These are phyloP conservation scores for Trypethelium eluteriae DNA, from an alignment of 495 filamentous ascomycete species.

Conservation along the genomic window DNA sequence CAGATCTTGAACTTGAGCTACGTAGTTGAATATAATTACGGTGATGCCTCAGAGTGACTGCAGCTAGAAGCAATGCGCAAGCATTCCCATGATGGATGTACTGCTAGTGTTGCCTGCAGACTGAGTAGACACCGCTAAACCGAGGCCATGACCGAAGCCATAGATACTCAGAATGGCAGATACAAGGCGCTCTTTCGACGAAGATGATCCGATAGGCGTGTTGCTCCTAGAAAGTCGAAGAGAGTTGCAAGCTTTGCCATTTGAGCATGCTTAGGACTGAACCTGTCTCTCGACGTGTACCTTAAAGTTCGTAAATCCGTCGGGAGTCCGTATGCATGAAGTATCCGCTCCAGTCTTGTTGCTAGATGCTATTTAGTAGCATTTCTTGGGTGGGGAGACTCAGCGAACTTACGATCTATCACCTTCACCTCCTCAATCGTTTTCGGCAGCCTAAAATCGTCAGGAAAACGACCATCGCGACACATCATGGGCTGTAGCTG, in stretches of 20 bases:
- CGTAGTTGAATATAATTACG: too few species aligned
- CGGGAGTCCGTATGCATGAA: slow-evolving; percentile 32
- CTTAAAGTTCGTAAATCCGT: slow-evolving; percentile 16
- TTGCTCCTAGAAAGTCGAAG: slow-evolving; percentile 24
- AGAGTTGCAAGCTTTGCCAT: slow-evolving; percentile 15
- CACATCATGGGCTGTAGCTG: slow-evolving; percentile 38
- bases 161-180: neutral
- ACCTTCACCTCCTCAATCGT: slow-evolving; percentile 30
- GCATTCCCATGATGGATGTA: too few species aligned
- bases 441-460: slow-evolving; percentile 27
- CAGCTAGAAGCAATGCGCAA: too few species aligned
- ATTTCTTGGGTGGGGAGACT: neutral
- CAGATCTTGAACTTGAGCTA: too few species aligned
- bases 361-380: slow-evolving; percentile 14
- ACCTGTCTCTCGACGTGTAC: slow-evolving; percentile 8
- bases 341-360: slow-evolving; percentile 31
- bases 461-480: slow-evolving; percentile 29
- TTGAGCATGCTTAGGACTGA: slow-evolving; percentile 14
- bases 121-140: too few species aligned
- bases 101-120: too few species aligned
- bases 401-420: slow-evolving; percentile 25
- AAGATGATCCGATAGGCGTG: slow-evolving; percentile 18
- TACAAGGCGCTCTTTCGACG: neutral
- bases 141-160: neutral
- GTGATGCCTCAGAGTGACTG: too few species aligned